Conservation (phyloP, 352 stramenopile species). For the Phytophthora ramorum region DNA sequence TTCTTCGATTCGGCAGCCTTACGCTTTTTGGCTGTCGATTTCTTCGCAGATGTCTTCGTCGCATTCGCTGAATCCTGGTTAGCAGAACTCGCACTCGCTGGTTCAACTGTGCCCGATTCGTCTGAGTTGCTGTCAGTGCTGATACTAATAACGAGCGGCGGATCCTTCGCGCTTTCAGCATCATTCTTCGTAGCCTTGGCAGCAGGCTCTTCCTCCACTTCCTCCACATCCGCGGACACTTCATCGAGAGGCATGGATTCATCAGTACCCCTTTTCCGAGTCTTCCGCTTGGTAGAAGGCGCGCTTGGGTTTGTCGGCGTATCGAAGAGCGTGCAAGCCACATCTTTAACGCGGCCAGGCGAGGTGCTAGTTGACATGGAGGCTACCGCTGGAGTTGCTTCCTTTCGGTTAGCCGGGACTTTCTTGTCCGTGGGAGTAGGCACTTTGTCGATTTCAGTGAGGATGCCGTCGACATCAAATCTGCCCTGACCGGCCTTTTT, state of each 20-base stretch:
- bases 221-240: conserved; percentile 16
- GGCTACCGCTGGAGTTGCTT: conserved; percentile 10
- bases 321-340: conserved; percentile 62
- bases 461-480: conserved; percentile 64
- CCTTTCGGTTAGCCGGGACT: conserved; percentile 6
- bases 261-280: conserved; percentile 20
- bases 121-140: conserved; percentile 36
- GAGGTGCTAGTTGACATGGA: conserved; percentile 19
- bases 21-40: conserved; percentile 37
- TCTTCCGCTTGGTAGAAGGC: conserved; percentile 25
- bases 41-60: conserved; percentile 26
- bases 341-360: conserved; percentile 36
- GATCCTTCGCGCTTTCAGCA: conserved; percentile 26
- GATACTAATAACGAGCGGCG: conserved; percentile 25
- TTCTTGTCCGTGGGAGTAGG: conserved; percentile 51
- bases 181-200: conserved; percentile 13
- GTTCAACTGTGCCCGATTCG: conserved; percentile 13
- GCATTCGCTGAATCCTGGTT: conserved; percentile 25
- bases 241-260: conserved; percentile 14
- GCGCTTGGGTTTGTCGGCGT: conserved; percentile 50
- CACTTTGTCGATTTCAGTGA: conserved; percentile 65
- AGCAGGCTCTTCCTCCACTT: conserved; percentile 35
- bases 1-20: conserved; percentile 29
- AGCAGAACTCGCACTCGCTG: not conserved
- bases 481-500: conserved; percentile 35